Conservation (phyloP, 1,284 basidiomycete genomes). For the Cutaneotrichosporon cavernicola region DNA sequence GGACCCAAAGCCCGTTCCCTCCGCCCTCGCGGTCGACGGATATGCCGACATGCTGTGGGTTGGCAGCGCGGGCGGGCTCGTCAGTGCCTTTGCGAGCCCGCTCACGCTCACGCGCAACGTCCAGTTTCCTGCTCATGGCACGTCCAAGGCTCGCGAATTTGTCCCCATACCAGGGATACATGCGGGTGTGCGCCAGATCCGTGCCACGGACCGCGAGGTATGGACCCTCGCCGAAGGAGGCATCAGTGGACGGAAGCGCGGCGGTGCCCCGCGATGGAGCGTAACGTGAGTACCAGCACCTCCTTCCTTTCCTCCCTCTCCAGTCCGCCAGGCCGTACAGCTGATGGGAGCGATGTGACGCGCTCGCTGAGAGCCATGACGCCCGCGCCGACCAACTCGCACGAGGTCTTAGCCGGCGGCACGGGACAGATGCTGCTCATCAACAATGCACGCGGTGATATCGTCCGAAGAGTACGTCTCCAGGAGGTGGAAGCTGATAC, state of each 20-base stretch:
- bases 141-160: slow-evolving; percentile 54
- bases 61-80: slow-evolving; percentile 70
- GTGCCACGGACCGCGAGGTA: slow-evolving; percentile 72
- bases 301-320: not conserved
- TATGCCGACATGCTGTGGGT: slow-evolving; percentile 87
- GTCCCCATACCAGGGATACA: slow-evolving; percentile 19
- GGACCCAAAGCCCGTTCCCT: slow-evolving; percentile 51
- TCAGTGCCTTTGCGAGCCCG: slow-evolving; percentile 70
- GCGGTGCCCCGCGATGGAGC: slow-evolving; percentile 51
- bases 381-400: slow-evolving; percentile 53
- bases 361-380: slow-evolving; percentile 50
- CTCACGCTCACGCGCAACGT: slow-evolving; percentile 59
- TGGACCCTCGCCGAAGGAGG: slow-evolving; percentile 54
- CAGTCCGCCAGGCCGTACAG: not conserved
- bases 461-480: slow-evolving; percentile 60
- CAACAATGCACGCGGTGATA: slow-evolving; percentile 70
- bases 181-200: slow-evolving; percentile 63
- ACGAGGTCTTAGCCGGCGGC: slow-evolving; percentile 64
- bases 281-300: slow-evolving; percentile 37
- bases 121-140: slow-evolving; percentile 63
- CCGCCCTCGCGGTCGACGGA: slow-evolving; percentile 81
- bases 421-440: slow-evolving; percentile 64
- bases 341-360: slow-evolving; percentile 37
- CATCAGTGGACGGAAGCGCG: slow-evolving; percentile 48
- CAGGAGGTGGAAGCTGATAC: not conserved